Base-by-base conservation (phyloP, 129 eudicot genomes). In the Rutidosis leptorrhynchoides region DNA sequence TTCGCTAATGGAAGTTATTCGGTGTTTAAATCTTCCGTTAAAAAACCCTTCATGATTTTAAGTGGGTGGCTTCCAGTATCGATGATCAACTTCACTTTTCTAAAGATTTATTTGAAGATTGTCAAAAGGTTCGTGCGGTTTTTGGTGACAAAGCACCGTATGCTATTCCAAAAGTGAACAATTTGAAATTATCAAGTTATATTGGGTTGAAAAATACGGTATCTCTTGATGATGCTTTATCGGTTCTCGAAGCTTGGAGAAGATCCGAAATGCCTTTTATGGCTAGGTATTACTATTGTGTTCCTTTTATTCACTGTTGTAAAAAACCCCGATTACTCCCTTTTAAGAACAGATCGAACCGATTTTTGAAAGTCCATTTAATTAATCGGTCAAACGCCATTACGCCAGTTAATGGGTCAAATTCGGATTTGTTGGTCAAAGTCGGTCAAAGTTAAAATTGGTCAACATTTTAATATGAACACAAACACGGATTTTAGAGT, bases 21-120 rank as follows among this genome's bases (percentile, higher is more conserved):
- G 7, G 7, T 17, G 7, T 16, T 46, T 6, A 46, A 46, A 4
- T 16, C 53, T 46, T 46, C 53, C 17, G 9, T 46, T 4, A 14
- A 14, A 6, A 5, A 46, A 6, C n/a, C 17, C 53, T 46, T 46
- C 53, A 17, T 5, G 53, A 46, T 46, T 46, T 46, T 46, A 20
- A 11, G 7, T 46, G 53, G 53, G 55, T 86, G 23, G 78, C 61
- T 6, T 86, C 95, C 56, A 78, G 79, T 66, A 59, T 83, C 40
- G 83, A 81, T 74, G 53, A 80, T 64, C 75, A 78, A 69, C 83
- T 86, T 67, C 84, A 83, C 62, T 80, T 67, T 65, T 75, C 89
- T 23, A 81, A 56, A 61, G 95, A 83, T 65, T 61, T 86, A 49
- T 86, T 78, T 58, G 61, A 86, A 69, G 78, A 83, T 55, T 83